These are phyloP conservation scores for Saccharata proteae DNA, from an alignment of 2,329 filamentous ascomycete species.

Conservation along the genomic window DNA sequence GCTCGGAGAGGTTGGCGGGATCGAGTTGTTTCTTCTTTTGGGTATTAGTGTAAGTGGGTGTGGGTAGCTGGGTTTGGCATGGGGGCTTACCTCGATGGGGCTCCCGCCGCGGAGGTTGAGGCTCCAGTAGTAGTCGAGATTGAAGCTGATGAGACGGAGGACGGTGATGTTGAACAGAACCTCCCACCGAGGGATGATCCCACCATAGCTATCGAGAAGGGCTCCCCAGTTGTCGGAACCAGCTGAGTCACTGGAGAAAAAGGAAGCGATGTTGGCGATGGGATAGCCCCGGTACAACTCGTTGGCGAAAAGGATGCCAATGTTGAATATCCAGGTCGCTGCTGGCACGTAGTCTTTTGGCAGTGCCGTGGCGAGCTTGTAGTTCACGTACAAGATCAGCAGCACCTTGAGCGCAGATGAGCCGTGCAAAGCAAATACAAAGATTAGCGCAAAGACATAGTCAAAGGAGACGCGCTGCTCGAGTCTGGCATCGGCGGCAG, in stretches of 20 bases:
- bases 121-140: constrained; percentile 94
- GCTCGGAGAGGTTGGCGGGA: constrained; percentile 72
- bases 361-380: constrained; percentile 59
- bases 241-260: constrained; percentile 37
- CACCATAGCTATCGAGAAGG: constrained; percentile 67
- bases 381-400: constrained; percentile 70
- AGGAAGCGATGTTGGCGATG: constrained; percentile 45
- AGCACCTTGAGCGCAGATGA: constrained; percentile 76
- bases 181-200: constrained; percentile 84
- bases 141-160: constrained; percentile 87
- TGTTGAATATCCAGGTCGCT: constrained; percentile 82
- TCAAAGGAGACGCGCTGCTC: constrained; percentile 71
- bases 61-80: constrained; percentile 6
- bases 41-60: constrained; percentile 42
- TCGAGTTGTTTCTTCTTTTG: constrained; percentile 96
- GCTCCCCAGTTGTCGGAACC: constrained; percentile 50
- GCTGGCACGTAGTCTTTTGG: constrained; percentile 59
- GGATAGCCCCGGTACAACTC: constrained; percentile 71
- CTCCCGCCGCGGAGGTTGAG: constrained; percentile 51
- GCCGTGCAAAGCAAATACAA: constrained; percentile 70
- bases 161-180: constrained; percentile 97
- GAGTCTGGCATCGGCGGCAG: constrained; percentile 40
- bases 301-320: constrained; percentile 77
- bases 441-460: constrained; percentile 65
- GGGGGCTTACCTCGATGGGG: constrained; percentile 62